These are phyloP conservation scores for Entomortierella beljakovae DNA, from an alignment of 192 early-diverging fungal genomes.

Conservation along the genomic window DNA sequence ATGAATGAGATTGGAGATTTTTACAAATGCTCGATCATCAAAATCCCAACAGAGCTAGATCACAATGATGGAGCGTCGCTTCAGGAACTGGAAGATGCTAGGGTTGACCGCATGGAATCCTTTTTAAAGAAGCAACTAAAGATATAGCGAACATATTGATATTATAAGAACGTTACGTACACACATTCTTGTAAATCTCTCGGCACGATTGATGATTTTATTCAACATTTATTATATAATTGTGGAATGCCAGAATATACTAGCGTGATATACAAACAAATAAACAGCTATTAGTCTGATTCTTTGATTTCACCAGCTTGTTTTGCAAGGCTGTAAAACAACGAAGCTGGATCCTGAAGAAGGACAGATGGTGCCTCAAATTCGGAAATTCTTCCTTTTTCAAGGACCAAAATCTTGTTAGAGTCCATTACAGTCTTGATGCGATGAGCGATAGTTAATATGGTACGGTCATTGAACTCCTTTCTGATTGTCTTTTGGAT, in stretches of 20 bases:
- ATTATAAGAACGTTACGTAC: too few species aligned
- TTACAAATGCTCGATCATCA: slow-evolving; percentile 77
- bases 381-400: slow-evolving; percentile 59
- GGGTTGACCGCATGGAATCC: slow-evolving; percentile 21
- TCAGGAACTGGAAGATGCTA: not conserved
- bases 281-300: slow-evolving; percentile 1
- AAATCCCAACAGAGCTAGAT: slow-evolving; percentile 62
- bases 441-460: slow-evolving; percentile 93
- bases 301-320: slow-evolving; percentile 51
- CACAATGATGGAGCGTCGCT: not conserved
- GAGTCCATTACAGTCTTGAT: slow-evolving; percentile 88
- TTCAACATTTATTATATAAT: too few species aligned
- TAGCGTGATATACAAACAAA: too few species aligned
- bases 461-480: slow-evolving; percentile 81
- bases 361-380: slow-evolving; percentile 58
- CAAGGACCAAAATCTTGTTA: slow-evolving; percentile 82
- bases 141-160: too few species aligned
- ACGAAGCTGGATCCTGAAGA: slow-evolving; percentile 28
- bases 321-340: slow-evolving; percentile 45
- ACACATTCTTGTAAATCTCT: too few species aligned
- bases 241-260: too few species aligned
- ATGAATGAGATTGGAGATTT: slow-evolving; percentile 82
- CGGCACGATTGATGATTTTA: too few species aligned
- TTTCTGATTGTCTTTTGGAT: slow-evolving; percentile 91
- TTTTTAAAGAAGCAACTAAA: slow-evolving; percentile 32